Percentiles rank a stretch among this genome's conserved stretches.
These are phyloP conservation scores for Papiliotrema laurentii DNA, from an alignment of 1,284 basidiomycete species.

Conservation along the genomic window DNA sequence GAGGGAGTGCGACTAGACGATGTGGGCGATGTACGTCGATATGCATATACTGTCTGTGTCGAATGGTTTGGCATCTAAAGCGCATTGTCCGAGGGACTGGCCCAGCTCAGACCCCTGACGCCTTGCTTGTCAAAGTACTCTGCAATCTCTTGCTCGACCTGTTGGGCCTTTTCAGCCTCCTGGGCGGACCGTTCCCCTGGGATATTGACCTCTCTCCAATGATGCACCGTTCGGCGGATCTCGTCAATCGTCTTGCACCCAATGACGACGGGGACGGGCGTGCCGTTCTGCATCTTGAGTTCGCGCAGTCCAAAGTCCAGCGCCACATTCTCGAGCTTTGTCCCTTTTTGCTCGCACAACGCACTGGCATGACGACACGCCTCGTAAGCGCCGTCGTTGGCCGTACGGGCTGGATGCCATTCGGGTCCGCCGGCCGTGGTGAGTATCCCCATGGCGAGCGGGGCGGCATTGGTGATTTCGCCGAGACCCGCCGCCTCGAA, in stretches of 20 bases:
- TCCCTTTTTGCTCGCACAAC: conserved; percentile 28
- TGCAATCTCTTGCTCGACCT: conserved; percentile 53
- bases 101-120: conserved; percentile 53
- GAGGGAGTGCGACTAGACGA: too few relatives aligned
- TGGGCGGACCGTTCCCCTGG: conserved; percentile 38
- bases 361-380: conserved; percentile 23
- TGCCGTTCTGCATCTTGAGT: conserved; percentile 30
- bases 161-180: conserved; percentile 43
- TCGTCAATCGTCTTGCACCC: conserved; percentile 68
- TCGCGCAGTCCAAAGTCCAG: conserved; percentile 65
- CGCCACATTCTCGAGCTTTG: conserved; percentile 61
- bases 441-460: conserved; percentile 87
- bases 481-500: conserved; percentile 61
- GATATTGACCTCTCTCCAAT: conserved; percentile 60
- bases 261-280: conserved; percentile 62
- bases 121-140: conserved; percentile 55
- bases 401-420: conserved; percentile 75
- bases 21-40: not conserved
- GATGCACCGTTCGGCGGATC: conserved; percentile 66
- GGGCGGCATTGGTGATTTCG: conserved; percentile 78
- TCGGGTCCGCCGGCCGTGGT: conserved; percentile 58
- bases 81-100: conserved; percentile 15
- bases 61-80: not conserved
- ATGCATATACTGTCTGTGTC: not conserved
- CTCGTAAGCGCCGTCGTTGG: conserved; percentile 11